These are phyloP conservation scores for Davidsoniella australis DNA, from an alignment of 2,329 filamentous ascomycete species.

Conservation along the genomic window DNA sequence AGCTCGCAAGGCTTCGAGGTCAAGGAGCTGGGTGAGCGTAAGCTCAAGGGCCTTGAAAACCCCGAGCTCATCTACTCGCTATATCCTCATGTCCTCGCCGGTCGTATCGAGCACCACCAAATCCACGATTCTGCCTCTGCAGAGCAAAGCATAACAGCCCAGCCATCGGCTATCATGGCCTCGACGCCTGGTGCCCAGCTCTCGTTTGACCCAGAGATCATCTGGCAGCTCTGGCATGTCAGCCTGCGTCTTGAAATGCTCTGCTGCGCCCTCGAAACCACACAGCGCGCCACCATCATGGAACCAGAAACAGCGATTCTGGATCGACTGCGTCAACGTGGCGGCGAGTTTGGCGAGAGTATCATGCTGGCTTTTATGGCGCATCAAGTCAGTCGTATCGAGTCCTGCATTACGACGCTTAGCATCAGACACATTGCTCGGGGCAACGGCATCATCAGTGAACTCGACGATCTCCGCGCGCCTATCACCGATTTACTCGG, in stretches of 20 bases:
- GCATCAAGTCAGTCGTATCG: slow-evolving; percentile 88
- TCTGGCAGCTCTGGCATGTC: slow-evolving; percentile 82
- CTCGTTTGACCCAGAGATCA: slow-evolving; percentile 60
- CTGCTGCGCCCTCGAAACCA: slow-evolving; percentile 68
- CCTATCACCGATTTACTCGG: slow-evolving; percentile 58
- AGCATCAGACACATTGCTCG: slow-evolving; percentile 61
- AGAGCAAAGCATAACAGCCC: slow-evolving; percentile 21
- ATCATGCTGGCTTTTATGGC: slow-evolving; percentile 83
- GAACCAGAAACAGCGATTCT: slow-evolving; percentile 66
- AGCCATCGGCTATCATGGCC: slow-evolving; percentile 28
- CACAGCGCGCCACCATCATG: slow-evolving; percentile 26
- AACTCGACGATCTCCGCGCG: slow-evolving; percentile 55
- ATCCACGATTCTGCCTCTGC: slow-evolving; percentile 15
- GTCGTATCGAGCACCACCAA: slow-evolving; percentile 55
- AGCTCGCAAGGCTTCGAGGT: slow-evolving; percentile 90
- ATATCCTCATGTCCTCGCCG: slow-evolving; percentile 76
- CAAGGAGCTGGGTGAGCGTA: slow-evolving; percentile 87
- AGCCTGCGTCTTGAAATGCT: slow-evolving; percentile 83
- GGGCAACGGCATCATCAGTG: slow-evolving; percentile 43
- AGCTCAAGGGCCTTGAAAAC: slow-evolving; percentile 93
- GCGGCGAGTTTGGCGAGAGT: slow-evolving; percentile 73
- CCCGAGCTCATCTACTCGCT: slow-evolving; percentile 90
- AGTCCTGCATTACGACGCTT: slow-evolving; percentile 60
- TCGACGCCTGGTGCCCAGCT: slow-evolving; percentile 45
- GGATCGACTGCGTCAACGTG: slow-evolving; percentile 47